Evolutionary conservation across 2,329 filamentous ascomycete genomes (phyloP).

Genomic region (Helicocarpus griseus): DNA sequence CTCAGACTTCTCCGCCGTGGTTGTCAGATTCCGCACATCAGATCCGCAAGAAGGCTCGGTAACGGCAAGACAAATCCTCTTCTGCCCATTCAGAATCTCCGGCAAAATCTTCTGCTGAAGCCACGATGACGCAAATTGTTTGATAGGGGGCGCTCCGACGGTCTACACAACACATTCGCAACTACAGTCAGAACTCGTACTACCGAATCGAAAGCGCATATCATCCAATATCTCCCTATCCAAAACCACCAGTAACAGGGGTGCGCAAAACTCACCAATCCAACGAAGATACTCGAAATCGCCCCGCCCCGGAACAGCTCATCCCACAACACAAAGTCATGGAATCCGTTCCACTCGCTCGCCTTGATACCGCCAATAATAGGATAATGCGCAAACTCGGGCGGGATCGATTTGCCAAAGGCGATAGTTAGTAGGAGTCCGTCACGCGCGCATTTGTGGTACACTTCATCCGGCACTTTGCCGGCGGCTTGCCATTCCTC

Average conservation of each 20-base stretch:
- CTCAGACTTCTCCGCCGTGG: not conserved
- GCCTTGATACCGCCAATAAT: constrained; percentile 4
- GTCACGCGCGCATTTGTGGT: not conserved
- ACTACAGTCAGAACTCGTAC: not conserved
- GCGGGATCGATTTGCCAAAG: constrained; percentile 2
- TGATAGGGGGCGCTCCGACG: constrained; percentile 1
- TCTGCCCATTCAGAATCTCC: not conserved
- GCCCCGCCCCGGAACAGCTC: constrained; percentile 1
- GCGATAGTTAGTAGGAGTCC: not conserved
- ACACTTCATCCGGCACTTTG: constrained; percentile 1
- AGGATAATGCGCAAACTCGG: constrained; percentile 1
- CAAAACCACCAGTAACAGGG: no score
- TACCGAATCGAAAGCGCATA: no score
- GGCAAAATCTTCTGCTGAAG: constrained; percentile 1
- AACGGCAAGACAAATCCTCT: constrained; percentile 2
- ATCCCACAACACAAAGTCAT: constrained; percentile 3
- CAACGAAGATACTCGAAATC: not conserved
- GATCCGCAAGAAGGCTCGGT: constrained; percentile 3
- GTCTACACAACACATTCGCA: not conserved
- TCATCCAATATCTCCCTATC: no score
- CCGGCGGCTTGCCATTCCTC: not conserved
- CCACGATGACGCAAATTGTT: not conserved
- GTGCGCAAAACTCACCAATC: constrained; percentile 1
- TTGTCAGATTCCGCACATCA: constrained; percentile 2
- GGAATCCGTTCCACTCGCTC: constrained; percentile 3